Percentiles rank a stretch among this genome's conserved stretches.
phyloP scores from a whole-genome alignment of 805 yeast genomes.

The Kodamaea sagamina region DNA sequence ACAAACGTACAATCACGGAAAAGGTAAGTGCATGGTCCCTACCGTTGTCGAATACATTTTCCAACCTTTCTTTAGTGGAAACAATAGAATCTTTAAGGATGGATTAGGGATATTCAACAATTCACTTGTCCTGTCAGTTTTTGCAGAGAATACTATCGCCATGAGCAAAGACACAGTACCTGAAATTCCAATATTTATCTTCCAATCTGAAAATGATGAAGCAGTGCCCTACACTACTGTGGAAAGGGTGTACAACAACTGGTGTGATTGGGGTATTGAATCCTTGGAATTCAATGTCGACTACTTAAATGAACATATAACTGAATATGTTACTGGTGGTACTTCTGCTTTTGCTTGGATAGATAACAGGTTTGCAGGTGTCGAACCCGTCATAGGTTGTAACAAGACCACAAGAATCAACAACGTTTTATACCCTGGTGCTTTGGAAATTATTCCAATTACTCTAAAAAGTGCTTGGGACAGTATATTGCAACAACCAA shows the following conservation, averaged over 20 bases:
- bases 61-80: conserved; percentile 16
- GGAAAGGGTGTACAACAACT: conserved; percentile 12
- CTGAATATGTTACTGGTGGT: conserved; percentile 17
- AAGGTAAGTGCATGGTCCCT: neutral
- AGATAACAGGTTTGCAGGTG: conserved; percentile 18
- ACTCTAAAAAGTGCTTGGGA: neutral
- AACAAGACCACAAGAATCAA: conserved; percentile 42
- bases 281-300: conserved; percentile 13
- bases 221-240: conserved; percentile 12
- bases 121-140: conserved; percentile 14
- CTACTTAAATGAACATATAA: conserved; percentile 17
- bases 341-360: conserved; percentile 21
- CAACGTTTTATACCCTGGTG: conserved; percentile 46
- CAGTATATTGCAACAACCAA: conserved; percentile 2
- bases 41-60: neutral
- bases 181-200: conserved; percentile 13
- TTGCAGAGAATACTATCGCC: conserved; percentile 26
- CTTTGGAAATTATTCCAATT: conserved; percentile 17
- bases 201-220: conserved; percentile 15
- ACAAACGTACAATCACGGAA: neutral
- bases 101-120: conserved; percentile 21
- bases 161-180: conserved; percentile 13
- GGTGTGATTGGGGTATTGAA: conserved; percentile 13
- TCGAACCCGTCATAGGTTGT: conserved; percentile 21
- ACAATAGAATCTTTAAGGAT: conserved; percentile 11